A percentile compares a stretch with the other conserved stretches of the same genome.
phyloP scores from a whole-genome alignment of 1,284 basidiomycete species.

The Fistulinella cinereoalba region DNA sequence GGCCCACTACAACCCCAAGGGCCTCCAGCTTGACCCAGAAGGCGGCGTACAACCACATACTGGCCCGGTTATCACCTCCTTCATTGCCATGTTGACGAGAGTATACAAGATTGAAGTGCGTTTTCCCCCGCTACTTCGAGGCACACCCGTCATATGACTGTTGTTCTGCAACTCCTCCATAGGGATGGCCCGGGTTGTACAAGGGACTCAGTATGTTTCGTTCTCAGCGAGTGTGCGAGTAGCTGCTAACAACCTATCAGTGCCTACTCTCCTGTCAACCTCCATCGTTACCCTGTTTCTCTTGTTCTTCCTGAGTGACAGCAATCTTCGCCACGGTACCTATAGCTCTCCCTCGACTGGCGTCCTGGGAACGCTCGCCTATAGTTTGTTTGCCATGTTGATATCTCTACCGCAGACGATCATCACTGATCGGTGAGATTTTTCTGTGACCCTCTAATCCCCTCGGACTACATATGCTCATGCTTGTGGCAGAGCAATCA shows the following conservation, averaged over 20 bases:
- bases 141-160: background rate
- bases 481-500: slow-evolving; percentile 62
- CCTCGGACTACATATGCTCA: background rate
- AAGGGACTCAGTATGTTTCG: slow-evolving; percentile 72
- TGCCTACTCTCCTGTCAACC: slow-evolving; percentile 72
- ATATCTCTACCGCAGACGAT: slow-evolving; percentile 78
- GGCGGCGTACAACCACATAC: slow-evolving; percentile 74
- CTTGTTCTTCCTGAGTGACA: slow-evolving; percentile 51
- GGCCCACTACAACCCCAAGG: slow-evolving; percentile 80
- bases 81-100: slow-evolving; percentile 68
- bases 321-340: slow-evolving; percentile 57
- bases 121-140: background rate
- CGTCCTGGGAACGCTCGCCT: slow-evolving; percentile 59
- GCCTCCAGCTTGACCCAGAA: slow-evolving; percentile 77
- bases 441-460: background rate
- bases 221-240: slow-evolving; percentile 2
- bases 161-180: background rate
- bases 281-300: slow-evolving; percentile 56
- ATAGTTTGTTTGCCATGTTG: slow-evolving; percentile 66
- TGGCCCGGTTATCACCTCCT: slow-evolving; percentile 61
- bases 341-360: slow-evolving; percentile 72
- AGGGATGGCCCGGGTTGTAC: slow-evolving; percentile 79
- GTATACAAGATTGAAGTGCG: slow-evolving; percentile 75
- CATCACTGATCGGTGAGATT: slow-evolving; percentile 70
- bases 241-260: slow-evolving; percentile 35